These are phyloP conservation scores for Chaetomiaceae sp. DNA, from an alignment of 2,329 filamentous ascomycete species.

Conservation along the genomic window DNA sequence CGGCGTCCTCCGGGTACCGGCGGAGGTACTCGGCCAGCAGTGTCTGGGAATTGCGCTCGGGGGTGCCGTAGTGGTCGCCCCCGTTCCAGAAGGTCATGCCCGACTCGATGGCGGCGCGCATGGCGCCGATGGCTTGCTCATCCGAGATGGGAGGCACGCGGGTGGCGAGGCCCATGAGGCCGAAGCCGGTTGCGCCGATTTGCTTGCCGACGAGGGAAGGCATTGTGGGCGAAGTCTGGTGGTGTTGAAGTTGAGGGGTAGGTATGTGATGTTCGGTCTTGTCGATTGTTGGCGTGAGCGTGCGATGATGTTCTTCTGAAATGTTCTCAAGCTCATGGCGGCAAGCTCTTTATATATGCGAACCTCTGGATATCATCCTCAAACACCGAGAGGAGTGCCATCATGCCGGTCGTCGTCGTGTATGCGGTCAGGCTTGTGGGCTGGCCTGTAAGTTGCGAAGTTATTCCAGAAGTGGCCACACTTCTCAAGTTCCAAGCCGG, in stretches of 20 bases:
- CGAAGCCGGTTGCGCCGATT: constrained; percentile 40
- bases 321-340: neutral
- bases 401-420: neutral
- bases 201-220: constrained; percentile 31
- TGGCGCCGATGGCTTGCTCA: constrained; percentile 39
- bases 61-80: constrained; percentile 43
- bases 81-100: constrained; percentile 24
- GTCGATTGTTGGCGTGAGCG: neutral
- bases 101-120: constrained; percentile 38
- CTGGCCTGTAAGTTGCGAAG: neutral
- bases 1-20: constrained; percentile 49
- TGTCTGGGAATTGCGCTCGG: constrained; percentile 45
- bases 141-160: constrained; percentile 17
- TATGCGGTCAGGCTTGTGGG: neutral
- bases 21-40: constrained; percentile 51
- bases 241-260: too few species aligned
- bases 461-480: neutral
- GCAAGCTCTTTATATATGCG: neutral
- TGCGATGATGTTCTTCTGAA: neutral
- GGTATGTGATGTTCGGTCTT: neutral
- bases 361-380: neutral
- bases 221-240: constrained; percentile 5
- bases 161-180: constrained; percentile 40
- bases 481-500: neutral
- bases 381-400: neutral